A percentile compares a stretch with the other conserved stretches of the same genome.
phyloP scores from a whole-genome alignment of 768 basidiomycete genomes.

The Suillus paluster region DNA sequence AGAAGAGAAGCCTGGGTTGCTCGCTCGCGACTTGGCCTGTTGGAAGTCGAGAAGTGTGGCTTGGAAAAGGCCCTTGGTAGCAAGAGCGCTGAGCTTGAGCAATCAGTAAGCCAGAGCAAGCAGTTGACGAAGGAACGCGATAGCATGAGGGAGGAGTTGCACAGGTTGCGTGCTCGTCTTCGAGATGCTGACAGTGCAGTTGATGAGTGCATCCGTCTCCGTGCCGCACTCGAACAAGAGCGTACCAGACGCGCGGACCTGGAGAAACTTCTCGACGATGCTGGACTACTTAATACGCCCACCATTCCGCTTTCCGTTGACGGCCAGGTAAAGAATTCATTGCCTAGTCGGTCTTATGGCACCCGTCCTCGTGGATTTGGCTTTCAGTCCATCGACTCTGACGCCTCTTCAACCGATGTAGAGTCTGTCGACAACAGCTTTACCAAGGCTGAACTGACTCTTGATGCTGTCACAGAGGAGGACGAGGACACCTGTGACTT shows the following conservation, averaged over 20 bases:
- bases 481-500: constrained; percentile 42
- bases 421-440: constrained; percentile 55
- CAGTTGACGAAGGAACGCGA: constrained; percentile 32
- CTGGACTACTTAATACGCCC: constrained; percentile 49
- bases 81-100: constrained; percentile 34
- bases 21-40: constrained; percentile 66
- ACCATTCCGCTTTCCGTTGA: constrained; percentile 30
- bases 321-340: constrained; percentile 17
- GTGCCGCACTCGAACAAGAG: constrained; percentile 44
- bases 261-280: constrained; percentile 56
- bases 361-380: constrained; percentile 52
- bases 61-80: constrained; percentile 53
- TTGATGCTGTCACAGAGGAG: constrained; percentile 65
- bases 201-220: constrained; percentile 32
- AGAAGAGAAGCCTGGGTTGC: constrained; percentile 84
- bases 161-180: constrained; percentile 35
- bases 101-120: constrained; percentile 31
- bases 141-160: constrained; percentile 32
- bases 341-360: constrained; percentile 28
- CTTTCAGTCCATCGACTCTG: constrained; percentile 54
- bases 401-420: constrained; percentile 69
- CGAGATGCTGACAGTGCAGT: constrained; percentile 29
- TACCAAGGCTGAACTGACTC: constrained; percentile 46
- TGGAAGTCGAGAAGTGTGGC: constrained; percentile 69
- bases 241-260: constrained; percentile 47